Evolutionary conservation across 2,329 filamentous ascomycete species (phyloP).

Genomic region (Geosmithia morbida): DNA sequence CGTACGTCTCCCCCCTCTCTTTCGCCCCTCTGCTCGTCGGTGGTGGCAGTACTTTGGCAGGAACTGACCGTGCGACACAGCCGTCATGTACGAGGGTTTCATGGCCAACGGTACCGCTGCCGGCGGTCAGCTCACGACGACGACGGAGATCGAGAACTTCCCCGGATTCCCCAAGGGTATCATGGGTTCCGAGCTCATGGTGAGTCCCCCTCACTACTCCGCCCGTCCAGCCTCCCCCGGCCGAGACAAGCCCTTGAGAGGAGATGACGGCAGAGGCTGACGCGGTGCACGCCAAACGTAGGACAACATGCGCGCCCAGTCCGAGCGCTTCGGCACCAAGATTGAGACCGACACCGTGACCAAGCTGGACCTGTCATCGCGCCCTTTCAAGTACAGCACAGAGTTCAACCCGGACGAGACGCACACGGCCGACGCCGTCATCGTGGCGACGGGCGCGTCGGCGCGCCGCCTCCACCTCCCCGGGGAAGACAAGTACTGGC

Average conservation of each 20-base stretch:
- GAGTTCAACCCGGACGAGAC: constrained; percentile 74
- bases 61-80: constrained; percentile 18
- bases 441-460: constrained; percentile 91
- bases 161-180: constrained; percentile 87
- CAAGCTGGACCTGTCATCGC: constrained; percentile 67
- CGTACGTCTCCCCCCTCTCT: constrained; percentile 30
- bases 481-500: constrained; percentile 95
- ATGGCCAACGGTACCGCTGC: constrained; percentile 93
- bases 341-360: constrained; percentile 88
- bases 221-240: too few relatives aligned
- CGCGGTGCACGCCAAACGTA: constrained; percentile 9
- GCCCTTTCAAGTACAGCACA: constrained; percentile 87
- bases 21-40: neutral
- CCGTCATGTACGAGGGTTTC: constrained; percentile 95
- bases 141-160: constrained; percentile 97
- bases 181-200: constrained; percentile 79
- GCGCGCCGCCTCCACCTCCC: constrained; percentile 68
- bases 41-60: neutral
- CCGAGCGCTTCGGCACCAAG: constrained; percentile 78
- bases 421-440: constrained; percentile 82
- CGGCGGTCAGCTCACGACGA: constrained; percentile 93
- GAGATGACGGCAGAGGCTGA: constrained; percentile 2
- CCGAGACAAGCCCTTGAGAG: too few relatives aligned
- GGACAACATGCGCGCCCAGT: constrained; percentile 88
- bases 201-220: constrained; percentile 14